These are phyloP conservation scores for Daldinia loculata DNA, from an alignment of 495 filamentous ascomycete genomes.

Conservation along the genomic window DNA sequence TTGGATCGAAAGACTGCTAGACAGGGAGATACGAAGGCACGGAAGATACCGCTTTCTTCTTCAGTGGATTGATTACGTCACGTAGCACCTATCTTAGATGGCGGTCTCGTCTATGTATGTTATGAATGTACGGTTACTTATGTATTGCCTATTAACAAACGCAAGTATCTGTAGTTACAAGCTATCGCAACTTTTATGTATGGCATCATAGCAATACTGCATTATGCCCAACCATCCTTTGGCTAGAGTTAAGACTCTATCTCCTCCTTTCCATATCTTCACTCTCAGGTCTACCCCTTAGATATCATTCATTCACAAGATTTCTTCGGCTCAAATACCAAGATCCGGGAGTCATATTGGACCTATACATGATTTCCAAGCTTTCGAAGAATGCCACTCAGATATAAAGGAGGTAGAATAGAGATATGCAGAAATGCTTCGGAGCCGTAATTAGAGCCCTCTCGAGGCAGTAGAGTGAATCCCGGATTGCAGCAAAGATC, in stretches of 20 bases:
- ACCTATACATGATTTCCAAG: background rate
- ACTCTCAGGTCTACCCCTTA: background rate
- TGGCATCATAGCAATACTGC: background rate
- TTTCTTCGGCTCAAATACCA: background rate
- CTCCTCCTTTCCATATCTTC: background rate
- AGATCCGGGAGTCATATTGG: background rate
- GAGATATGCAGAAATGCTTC: constrained; percentile 1
- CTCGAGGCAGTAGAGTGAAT: background rate
- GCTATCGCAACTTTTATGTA: background rate
- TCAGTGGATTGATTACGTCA: background rate
- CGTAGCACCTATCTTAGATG: background rate
- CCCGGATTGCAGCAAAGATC: background rate
- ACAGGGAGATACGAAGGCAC: constrained; percentile 8
- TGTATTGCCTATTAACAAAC: background rate
- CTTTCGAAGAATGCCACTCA: background rate
- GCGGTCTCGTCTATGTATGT: background rate
- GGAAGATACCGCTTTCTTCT: constrained; percentile 33
- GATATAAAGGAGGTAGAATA: background rate
- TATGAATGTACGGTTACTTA: background rate
- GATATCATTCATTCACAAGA: background rate
- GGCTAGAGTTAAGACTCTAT: background rate
- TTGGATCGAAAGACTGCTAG: constrained; percentile 6
- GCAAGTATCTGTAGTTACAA: background rate
- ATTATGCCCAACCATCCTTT: background rate
- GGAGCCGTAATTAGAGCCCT: background rate